Evolutionary conservation across 2,329 filamentous ascomycete species (phyloP).

Genomic region (Penicillium sp.): DNA sequence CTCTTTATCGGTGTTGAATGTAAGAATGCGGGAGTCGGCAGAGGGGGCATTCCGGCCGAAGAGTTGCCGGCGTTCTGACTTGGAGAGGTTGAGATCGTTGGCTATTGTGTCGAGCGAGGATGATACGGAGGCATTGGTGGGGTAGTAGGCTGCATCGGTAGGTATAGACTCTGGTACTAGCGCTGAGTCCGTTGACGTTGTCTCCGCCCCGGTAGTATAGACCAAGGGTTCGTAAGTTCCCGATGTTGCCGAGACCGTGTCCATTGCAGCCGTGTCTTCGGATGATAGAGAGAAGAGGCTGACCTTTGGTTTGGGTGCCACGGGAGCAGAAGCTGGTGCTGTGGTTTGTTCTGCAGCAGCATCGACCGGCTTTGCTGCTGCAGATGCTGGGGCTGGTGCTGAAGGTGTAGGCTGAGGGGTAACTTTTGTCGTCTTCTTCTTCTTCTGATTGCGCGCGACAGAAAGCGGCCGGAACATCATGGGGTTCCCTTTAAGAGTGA

Average conservation of each 20-base stretch:
- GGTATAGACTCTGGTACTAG: slow-evolving; percentile 10
- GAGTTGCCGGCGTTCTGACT: slow-evolving; percentile 75
- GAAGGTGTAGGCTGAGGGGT: slow-evolving; percentile 21
- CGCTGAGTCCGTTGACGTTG: slow-evolving; percentile 21
- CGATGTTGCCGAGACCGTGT: slow-evolving; percentile 11
- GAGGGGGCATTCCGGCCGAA: slow-evolving; percentile 67
- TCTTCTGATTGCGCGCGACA: slow-evolving; percentile 72
- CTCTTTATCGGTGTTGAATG: slow-evolving; percentile 86
- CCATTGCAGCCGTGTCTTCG: slow-evolving; percentile 23
- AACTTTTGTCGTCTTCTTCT: slow-evolving; percentile 59
- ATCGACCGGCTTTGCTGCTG: background rate
- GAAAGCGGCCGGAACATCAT: slow-evolving; percentile 89
- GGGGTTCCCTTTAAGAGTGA: slow-evolving; percentile 69
- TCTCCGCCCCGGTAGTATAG: slow-evolving; percentile 35
- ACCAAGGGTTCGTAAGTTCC: slow-evolving; percentile 44
- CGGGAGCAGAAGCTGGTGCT: slow-evolving; percentile 19
- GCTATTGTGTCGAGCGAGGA: slow-evolving; percentile 68
- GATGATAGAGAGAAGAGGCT: slow-evolving; percentile 46
- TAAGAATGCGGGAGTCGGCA: slow-evolving; percentile 68
- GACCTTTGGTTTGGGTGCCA: slow-evolving; percentile 44
- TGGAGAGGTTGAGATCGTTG: slow-evolving; percentile 74
- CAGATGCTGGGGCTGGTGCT: slow-evolving; percentile 4
- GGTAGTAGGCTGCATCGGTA: slow-evolving; percentile 7
- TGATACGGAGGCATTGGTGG: slow-evolving; percentile 12
- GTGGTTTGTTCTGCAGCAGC: slow-evolving; percentile 20